phyloP scores from a whole-genome alignment of 2,329 filamentous ascomycete species.

The Boeremia exigua region DNA sequence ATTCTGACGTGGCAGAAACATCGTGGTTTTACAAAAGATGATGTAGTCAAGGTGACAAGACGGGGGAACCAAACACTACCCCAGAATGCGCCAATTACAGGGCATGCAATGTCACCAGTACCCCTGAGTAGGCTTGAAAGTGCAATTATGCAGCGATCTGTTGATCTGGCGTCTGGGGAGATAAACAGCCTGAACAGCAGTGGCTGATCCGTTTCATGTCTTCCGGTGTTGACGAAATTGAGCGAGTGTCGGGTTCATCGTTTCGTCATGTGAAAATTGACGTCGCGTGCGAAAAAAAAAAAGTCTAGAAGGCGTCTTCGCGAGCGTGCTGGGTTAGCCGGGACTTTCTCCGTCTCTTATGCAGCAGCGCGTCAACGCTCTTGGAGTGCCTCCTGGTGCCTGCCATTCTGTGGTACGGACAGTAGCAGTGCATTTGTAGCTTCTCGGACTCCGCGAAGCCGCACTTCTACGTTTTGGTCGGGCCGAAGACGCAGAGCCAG shows the following conservation, averaged over 20 bases:
- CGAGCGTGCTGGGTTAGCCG: constrained; percentile 2
- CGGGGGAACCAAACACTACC: neutral
- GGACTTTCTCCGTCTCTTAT: neutral
- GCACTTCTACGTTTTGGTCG: constrained; percentile 14
- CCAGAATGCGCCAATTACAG: constrained; percentile 1
- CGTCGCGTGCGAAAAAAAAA: neutral
- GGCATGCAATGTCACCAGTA: constrained; percentile 9
- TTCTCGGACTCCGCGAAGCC: constrained; percentile 6
- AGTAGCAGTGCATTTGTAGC: constrained; percentile 1
- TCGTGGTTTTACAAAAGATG: neutral
- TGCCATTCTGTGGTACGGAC: constrained; percentile 4
- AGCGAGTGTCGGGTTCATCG: constrained; percentile 11
- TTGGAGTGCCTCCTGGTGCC: neutral
- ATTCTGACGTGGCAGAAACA: neutral
- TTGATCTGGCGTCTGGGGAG: constrained; percentile 14
- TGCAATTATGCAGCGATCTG: constrained; percentile 7
- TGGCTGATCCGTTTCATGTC: constrained; percentile 18
- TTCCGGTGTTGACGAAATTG: constrained; percentile 6
- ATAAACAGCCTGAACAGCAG: constrained; percentile 6
- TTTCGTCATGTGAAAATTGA: constrained; percentile 1
- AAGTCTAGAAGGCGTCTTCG: neutral
- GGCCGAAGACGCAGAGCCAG: constrained; percentile 16
- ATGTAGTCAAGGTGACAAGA: neutral
- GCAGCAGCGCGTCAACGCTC: neutral
- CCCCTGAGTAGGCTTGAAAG: constrained; percentile 14